A percentile compares a stretch with the other conserved stretches of the same genome.
Evolutionary conservation across 805 yeast genomes (phyloP).

Genomic region (Candida ovalis): DNA sequence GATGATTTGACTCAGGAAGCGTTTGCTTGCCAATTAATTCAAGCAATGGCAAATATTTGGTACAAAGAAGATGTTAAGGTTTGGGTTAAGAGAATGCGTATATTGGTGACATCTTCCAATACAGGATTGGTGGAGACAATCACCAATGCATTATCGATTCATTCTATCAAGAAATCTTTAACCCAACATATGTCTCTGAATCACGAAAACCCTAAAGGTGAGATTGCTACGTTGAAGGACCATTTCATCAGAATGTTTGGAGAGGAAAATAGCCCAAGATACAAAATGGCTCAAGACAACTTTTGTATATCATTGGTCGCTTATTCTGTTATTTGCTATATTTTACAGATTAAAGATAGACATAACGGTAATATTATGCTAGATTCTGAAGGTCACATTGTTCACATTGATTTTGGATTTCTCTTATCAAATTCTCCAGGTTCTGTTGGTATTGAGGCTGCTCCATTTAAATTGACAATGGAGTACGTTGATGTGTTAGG

Average conservation of each 20-base stretch:
- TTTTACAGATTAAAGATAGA: conserved; percentile 90
- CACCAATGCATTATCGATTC: conserved; percentile 89
- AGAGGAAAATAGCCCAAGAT: conserved; percentile 46
- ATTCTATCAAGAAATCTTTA: conserved; percentile 88
- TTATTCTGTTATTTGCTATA: conserved; percentile 84
- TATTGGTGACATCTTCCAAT: conserved; percentile 82
- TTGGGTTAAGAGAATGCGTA: conserved; percentile 94
- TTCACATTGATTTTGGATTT: conserved; percentile 95
- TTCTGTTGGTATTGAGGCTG: conserved; percentile 94
- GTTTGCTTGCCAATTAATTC: conserved; percentile 91
- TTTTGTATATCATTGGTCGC: conserved; percentile 87
- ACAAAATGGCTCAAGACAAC: conserved; percentile 74
- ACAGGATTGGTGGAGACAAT: conserved; percentile 95
- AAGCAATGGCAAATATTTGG: conserved; percentile 86
- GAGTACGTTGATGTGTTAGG: conserved; percentile 90
- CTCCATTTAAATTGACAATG: conserved; percentile 88
- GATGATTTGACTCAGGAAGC: conserved; percentile 96
- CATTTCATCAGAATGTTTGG: conserved; percentile 82
- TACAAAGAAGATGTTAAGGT: conserved; percentile 59
- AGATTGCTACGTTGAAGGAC: conserved; percentile 68
- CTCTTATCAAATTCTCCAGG: conserved; percentile 93
- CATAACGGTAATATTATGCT: conserved; percentile 98
- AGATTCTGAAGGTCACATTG: conserved; percentile 91
- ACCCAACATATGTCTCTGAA: conserved; percentile 67
- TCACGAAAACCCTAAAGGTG: conserved; percentile 68